A percentile compares a stretch with the other conserved stretches of the same genome.
These are phyloP conservation scores for Pythium aphanidermatum DNA, from an alignment of 352 stramenopile genomes.

Conservation along the genomic window DNA sequence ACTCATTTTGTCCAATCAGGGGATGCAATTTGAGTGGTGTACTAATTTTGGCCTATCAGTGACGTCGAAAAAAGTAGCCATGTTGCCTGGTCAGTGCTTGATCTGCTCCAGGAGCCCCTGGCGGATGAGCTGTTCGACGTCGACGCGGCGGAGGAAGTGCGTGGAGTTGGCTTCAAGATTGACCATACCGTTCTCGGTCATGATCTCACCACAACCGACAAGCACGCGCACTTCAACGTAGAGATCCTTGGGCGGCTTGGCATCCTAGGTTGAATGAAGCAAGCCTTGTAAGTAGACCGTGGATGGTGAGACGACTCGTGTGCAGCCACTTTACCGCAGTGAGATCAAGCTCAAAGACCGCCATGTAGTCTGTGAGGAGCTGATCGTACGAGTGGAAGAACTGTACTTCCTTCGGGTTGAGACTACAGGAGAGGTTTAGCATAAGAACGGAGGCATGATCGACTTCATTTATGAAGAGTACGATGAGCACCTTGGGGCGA, in stretches of 20 bases:
- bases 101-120: conserved; percentile 63
- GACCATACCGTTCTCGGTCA: conserved; percentile 87
- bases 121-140: conserved; percentile 26
- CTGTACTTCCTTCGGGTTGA: conserved; percentile 80
- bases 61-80: conserved; percentile 1
- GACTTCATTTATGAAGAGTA: no score
- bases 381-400: conserved; percentile 91
- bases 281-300: not conserved
- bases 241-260: conserved; percentile 87
- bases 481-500: conserved; percentile 81
- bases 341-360: conserved; percentile 82
- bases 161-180: conserved; percentile 85
- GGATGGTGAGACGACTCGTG: no score
- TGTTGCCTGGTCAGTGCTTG: conserved; percentile 42
- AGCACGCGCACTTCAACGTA: conserved; percentile 88
- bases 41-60: conserved; percentile 16
- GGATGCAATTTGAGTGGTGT: not conserved
- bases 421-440: conserved; percentile 23
- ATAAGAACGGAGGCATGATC: no score
- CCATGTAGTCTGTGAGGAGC: conserved; percentile 88
- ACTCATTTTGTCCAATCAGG: conserved; percentile 15
- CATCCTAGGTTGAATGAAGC: conserved; percentile 34
- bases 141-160: conserved; percentile 81
- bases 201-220: conserved; percentile 85
- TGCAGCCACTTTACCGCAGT: no score